Base-by-base conservation (phyloP, 148 eudicot species). In the Fallopia convolvulus region DNA sequence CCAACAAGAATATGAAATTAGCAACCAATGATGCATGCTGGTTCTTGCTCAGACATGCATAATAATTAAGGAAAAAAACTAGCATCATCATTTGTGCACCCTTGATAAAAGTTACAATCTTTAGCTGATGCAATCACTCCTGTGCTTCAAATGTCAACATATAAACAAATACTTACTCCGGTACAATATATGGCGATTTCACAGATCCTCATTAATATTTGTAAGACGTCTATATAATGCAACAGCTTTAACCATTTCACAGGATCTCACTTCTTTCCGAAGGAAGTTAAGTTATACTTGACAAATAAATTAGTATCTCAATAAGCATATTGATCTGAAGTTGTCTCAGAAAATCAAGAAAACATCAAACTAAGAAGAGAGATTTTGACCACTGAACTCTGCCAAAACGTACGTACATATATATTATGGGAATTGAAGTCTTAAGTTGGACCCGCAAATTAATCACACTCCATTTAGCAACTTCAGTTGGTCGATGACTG, bases 1-100 rank as follows among this genome's bases (percentile, higher is more conserved):
- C 63, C 63, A 56, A 56, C 20, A n/a, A 56, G 3, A 56, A 56
- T 56, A 56, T 56, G 63, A 56, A 56, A 56, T 56, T 56, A 56
- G 20, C 23, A 56, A 5, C 63, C 63, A 56, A 56, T 56, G 63
- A 56, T 56, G 26, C 11, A 18, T 56, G 63, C 20, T 56, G 63
- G 20, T 56, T 56, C 26, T n/a, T 56, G 30, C 26, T 56, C 6
- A 56, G 63, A 56, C 63, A 56, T 56, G 26, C 61, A 56, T 56
- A 56, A 56, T n/a, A 56, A n/a, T 50, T 42, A 50, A 50, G 17
- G n/a, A 15, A 50, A 50, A 50, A 76, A 15, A 18, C 32, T 46
- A n/a, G 68, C 68, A 82, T 3, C 53, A 79, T 63, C 75, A 82
- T 82, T 6, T 79, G 76, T 82, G 77, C 82, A 61, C 13, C 39